Evolutionary conservation across 306 rosid genomes (phyloP), one percentile per base, ranked within the genome.

Genomic region (Bauhinia variegata): DNA sequence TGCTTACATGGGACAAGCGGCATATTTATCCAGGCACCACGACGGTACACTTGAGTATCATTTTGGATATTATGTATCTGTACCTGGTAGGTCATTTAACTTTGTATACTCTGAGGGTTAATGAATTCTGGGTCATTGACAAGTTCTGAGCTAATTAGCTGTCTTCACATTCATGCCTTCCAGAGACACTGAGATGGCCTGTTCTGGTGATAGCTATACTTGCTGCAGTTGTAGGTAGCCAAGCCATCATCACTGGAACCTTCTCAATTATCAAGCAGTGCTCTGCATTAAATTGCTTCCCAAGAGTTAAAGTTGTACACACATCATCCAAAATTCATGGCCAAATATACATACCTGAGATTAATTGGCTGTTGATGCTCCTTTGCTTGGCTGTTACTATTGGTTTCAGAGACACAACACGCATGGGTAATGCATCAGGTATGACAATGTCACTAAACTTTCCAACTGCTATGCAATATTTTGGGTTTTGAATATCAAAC

Each of bases 1-100:
- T 61, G 98, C 98, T n/a, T 93, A 93, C 68, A 93, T 93, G 98
- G 98, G 98, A 42, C 98, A 93, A 76, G 98, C 98, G 43, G 98
- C 98, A 36, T 93, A 84, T 82, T 82, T 93, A 34, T 89, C 98
- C 30, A 63, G 57, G 49, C 87, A 92, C 60, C 95, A 87, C 57
- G 13, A 5, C 13, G 4, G 48, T 47, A 54, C 18, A 19, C 36
- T 54, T 2, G 66, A 72, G 12, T 71, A 59, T 59, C 73, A 48
- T n/a, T 81, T 89, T 31, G 96, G 97, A 37, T 93, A 86, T 80
- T 93, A 93, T 42, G 76, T 85, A 78, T 93, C 98, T 70, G 98
- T 93, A 42, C 98, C 98, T 12, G 96, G 98, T 93, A 83, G 54
- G 74, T 58, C 11, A 30, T 75, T 51, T 67, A 34, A 62, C 46